Evolutionary conservation across 345 rosid genomes (phyloP).

Genomic region (Kernera saxatilis): DNA sequence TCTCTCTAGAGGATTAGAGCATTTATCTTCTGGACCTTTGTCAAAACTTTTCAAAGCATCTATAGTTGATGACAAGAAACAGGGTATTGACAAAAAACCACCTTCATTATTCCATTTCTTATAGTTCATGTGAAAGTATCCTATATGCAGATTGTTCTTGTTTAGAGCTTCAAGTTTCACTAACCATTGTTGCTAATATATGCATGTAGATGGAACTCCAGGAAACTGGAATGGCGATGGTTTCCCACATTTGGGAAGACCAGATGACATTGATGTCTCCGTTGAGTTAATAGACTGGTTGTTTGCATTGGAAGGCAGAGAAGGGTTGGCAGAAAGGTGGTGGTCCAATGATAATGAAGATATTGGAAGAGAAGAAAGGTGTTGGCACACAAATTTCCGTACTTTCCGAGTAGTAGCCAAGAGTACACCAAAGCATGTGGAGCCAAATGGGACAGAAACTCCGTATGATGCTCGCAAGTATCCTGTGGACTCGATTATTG

Average conservation of each 20-base stretch:
- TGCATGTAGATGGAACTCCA: conserved; percentile 39
- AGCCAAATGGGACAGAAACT: conserved; percentile 38
- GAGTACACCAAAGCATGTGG: conserved; percentile 38
- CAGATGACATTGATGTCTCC: conserved; percentile 81
- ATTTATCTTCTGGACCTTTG: conserved; percentile 76
- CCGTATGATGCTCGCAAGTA: conserved; percentile 32
- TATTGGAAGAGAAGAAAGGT: conserved; percentile 67
- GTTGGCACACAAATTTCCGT: conserved; percentile 83
- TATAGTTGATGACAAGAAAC: conserved; percentile 39
- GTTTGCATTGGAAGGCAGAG: conserved; percentile 90
- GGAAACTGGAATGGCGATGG: conserved; percentile 44
- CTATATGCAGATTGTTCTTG: background rate
- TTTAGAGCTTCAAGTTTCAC: conserved; percentile 5
- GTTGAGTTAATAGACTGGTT: conserved; percentile 88
- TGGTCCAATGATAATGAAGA: conserved; percentile 39
- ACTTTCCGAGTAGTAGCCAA: conserved; percentile 55
- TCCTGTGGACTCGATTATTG: conserved; percentile 75
- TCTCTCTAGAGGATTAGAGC: conserved; percentile 72
- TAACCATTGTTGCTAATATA: conserved; percentile 17
- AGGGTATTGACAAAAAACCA: background rate
- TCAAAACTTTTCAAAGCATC: conserved; percentile 79
- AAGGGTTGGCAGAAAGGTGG: conserved; percentile 63
- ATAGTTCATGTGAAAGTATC: background rate
- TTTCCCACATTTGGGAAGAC: conserved; percentile 55
- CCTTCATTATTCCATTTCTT: background rate